A percentile compares a stretch with the other conserved stretches of the same genome.
Evolutionary conservation across 1,284 basidiomycete species (phyloP).

Genomic region (Apiotrichum veenhuisii): DNA sequence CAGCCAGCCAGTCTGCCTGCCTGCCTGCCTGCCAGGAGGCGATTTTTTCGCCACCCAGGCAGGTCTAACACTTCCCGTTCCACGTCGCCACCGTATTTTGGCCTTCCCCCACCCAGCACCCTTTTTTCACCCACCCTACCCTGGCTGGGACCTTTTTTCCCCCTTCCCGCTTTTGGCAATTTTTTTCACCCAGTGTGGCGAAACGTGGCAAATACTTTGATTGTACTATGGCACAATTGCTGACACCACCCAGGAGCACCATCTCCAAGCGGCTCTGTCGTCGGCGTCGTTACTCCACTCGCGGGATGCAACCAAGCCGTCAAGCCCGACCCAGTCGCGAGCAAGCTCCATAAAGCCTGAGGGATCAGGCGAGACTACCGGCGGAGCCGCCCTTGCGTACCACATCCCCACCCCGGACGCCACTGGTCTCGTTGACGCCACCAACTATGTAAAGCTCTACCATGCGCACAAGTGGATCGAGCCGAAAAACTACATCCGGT

Average conservation of each 20-base stretch:
- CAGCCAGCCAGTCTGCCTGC: neutral
- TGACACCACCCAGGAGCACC: slow-evolving; percentile 75
- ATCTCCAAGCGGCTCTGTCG: slow-evolving; percentile 65
- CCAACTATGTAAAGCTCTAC: slow-evolving; percentile 64
- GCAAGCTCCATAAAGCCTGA: slow-evolving; percentile 22
- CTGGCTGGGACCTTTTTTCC: neutral
- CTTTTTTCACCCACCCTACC: neutral
- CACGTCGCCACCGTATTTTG: too few species aligned
- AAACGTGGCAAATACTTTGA: slow-evolving; percentile 13
- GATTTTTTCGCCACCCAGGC: too few species aligned
- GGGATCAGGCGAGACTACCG: slow-evolving; percentile 9
- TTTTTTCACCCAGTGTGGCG: slow-evolving; percentile 12
- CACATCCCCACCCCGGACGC: slow-evolving; percentile 92
- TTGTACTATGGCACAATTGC: slow-evolving; percentile 14
- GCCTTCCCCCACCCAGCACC: neutral
- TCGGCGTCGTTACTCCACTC: slow-evolving; percentile 47
- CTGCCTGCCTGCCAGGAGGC: neutral
- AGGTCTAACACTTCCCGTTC: too few species aligned
- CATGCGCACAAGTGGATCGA: slow-evolving; percentile 67
- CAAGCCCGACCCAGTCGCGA: slow-evolving; percentile 21
- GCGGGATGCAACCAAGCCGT: slow-evolving; percentile 32
- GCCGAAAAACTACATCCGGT: slow-evolving; percentile 73
- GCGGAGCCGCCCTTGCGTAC: slow-evolving; percentile 53
- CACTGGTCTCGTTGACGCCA: slow-evolving; percentile 68
- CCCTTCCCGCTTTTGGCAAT: slow-evolving; percentile 13